Percentiles rank a stretch among this genome's conserved stretches.
Evolutionary conservation across 345 rosid genomes (phyloP).

Genomic region (Hibiscus trionum): DNA sequence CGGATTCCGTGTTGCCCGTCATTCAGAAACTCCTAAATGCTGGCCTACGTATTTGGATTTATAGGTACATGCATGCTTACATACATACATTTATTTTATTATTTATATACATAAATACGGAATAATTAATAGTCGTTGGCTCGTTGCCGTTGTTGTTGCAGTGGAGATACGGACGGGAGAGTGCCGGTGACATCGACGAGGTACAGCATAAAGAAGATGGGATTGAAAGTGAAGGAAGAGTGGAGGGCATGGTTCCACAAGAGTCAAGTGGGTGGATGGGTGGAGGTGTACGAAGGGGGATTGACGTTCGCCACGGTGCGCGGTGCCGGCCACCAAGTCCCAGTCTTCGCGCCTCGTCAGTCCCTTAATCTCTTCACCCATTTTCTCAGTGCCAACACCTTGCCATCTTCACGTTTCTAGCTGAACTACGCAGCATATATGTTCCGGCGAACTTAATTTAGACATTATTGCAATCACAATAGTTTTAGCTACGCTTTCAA

Average conservation of each 20-base stretch:
- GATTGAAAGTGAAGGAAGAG: slow-evolving; percentile 30
- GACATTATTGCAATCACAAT: neutral
- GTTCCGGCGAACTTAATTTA: neutral
- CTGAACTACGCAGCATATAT: neutral
- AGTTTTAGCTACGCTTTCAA: neutral
- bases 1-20: slow-evolving; percentile 42
- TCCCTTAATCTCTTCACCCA: slow-evolving; percentile 56
- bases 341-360: slow-evolving; percentile 41
- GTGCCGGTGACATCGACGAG: slow-evolving; percentile 76
- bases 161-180: slow-evolving; percentile 87
- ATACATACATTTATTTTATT: neutral
- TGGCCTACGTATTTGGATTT: slow-evolving; percentile 69
- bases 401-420: slow-evolving; percentile 37
- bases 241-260: slow-evolving; percentile 81
- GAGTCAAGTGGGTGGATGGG: slow-evolving; percentile 71
- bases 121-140: no score
- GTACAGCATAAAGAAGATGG: slow-evolving; percentile 51
- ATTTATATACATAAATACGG: neutral
- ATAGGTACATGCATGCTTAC: slow-evolving; percentile 34
- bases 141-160: slow-evolving; percentile 11
- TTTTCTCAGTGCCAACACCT: slow-evolving; percentile 29
- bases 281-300: slow-evolving; percentile 48
- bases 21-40: slow-evolving; percentile 44
- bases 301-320: slow-evolving; percentile 53
- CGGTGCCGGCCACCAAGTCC: slow-evolving; percentile 77